phyloP scores from a whole-genome alignment of 257 asterid species.

The Solanum rostratum region DNA sequence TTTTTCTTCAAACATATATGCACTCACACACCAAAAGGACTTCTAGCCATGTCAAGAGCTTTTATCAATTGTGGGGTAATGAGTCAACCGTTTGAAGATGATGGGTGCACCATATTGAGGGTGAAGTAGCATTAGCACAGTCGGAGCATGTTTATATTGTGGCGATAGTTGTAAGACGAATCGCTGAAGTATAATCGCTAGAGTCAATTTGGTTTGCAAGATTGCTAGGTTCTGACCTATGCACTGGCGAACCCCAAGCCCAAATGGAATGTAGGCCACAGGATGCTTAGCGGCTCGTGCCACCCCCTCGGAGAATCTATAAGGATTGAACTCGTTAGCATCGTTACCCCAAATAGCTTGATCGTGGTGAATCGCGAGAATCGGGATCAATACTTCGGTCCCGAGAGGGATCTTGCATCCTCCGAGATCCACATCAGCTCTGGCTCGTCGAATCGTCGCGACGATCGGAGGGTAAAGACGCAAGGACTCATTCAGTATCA shows the following conservation, averaged over 20 bases:
- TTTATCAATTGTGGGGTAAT: not conserved
- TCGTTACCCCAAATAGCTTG: conserved; percentile 31
- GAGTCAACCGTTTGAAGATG: conserved; percentile 17
- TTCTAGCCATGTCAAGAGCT: not conserved
- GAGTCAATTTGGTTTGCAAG: conserved; percentile 28
- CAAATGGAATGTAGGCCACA: conserved; percentile 28
- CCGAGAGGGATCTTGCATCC: conserved; percentile 30
- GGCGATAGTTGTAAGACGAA: conserved; percentile 20
- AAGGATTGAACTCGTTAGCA: conserved; percentile 31
- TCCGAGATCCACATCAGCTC: conserved; percentile 31
- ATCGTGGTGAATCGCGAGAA: conserved; percentile 40
- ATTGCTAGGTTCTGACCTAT: conserved; percentile 30
- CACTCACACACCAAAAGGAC: conserved; percentile 7
- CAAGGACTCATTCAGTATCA: conserved; percentile 31
- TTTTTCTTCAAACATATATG: not conserved
- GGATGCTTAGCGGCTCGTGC: conserved; percentile 33
- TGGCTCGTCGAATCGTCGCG: conserved; percentile 31
- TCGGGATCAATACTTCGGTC: conserved; percentile 31
- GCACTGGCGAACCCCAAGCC: conserved; percentile 38
- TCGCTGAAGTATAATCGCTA: conserved; percentile 29
- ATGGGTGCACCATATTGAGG: conserved; percentile 42
- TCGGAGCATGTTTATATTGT: conserved; percentile 33
- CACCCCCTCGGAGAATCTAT: conserved; percentile 25
- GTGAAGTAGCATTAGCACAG: conserved; percentile 35
- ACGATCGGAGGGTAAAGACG: conserved; percentile 40